Percentiles rank a stretch among this genome's conserved stretches.
These are phyloP conservation scores for Lippia alba DNA, from an alignment of 305 asterid species.

Conservation along the genomic window DNA sequence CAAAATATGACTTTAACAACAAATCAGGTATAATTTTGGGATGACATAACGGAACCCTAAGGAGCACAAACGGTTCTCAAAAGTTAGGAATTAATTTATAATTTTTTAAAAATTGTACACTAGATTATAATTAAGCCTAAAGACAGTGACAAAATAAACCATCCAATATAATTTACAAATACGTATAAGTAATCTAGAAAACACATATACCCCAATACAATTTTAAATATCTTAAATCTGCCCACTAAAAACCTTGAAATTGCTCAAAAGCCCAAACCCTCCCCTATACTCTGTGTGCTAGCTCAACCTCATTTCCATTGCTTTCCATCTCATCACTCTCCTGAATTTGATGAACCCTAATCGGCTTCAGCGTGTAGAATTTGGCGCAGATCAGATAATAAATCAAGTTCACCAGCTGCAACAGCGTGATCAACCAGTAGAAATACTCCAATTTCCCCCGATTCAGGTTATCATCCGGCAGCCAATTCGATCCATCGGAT, in stretches of 20 bases:
- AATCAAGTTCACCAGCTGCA: slow-evolving; percentile 76
- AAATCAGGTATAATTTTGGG: no score
- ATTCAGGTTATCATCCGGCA: slow-evolving; percentile 75
- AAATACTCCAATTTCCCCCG: slow-evolving; percentile 81
- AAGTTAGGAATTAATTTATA: no score
- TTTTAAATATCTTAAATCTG: neutral
- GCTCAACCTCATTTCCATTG: slow-evolving; percentile 41
- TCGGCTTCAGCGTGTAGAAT: slow-evolving; percentile 75
- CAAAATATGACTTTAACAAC: no score
- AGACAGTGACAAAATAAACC: neutral
- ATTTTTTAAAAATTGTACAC: no score
- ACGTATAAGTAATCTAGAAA: neutral
- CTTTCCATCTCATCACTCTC: slow-evolving; percentile 25
- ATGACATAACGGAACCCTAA: no score
- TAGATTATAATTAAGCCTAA: no score
- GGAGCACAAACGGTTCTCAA: no score
- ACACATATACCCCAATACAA: neutral
- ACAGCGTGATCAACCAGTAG: slow-evolving; percentile 79
- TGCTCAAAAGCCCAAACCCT: slow-evolving; percentile 46
- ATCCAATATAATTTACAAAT: neutral
- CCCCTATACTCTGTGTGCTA: slow-evolving; percentile 42
- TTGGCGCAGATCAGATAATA: slow-evolving; percentile 82
- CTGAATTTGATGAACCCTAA: slow-evolving; percentile 40
- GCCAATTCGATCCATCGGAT: slow-evolving; percentile 75
- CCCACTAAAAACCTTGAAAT: neutral